Evolutionary conservation across 2,329 filamentous ascomycete species (phyloP).

Genomic region (Raffaelea albimanens): DNA sequence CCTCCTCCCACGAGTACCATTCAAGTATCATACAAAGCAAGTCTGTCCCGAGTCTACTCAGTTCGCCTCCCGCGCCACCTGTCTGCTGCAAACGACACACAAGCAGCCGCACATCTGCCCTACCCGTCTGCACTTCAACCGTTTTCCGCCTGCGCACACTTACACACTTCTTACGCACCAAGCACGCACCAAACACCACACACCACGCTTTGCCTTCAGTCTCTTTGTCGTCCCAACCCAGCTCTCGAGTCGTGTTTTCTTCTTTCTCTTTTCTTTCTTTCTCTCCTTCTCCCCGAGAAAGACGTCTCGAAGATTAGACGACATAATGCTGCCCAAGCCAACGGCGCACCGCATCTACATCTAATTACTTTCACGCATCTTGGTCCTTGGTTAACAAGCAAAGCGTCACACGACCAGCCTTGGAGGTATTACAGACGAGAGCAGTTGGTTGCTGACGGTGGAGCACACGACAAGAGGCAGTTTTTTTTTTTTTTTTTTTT

Average conservation of each 20-base stretch:
- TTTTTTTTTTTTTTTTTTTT: neutral
- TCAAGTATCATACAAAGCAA: too few relatives aligned
- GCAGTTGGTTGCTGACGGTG: neutral
- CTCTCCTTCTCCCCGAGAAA: neutral
- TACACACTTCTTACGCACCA: too few relatives aligned
- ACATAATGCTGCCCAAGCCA: conserved; percentile 34
- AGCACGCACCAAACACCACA: too few relatives aligned
- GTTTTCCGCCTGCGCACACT: too few relatives aligned
- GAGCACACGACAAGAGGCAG: neutral
- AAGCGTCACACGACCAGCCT: conserved; percentile 5
- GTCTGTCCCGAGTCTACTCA: too few relatives aligned
- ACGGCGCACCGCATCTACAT: conserved; percentile 15
- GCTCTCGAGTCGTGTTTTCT: neutral
- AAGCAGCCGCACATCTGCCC: too few relatives aligned
- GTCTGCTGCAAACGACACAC: too few relatives aligned
- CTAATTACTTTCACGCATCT: conserved; percentile 11
- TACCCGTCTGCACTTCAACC: too few relatives aligned
- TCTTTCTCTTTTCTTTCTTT: neutral
- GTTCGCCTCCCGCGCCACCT: too few relatives aligned
- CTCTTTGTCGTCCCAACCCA: neutral
- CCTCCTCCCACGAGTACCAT: neutral
- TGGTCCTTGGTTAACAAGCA: conserved; percentile 5
- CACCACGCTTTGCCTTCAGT: neutral
- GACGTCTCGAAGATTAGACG: conserved; percentile 31
- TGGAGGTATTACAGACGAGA: conserved; percentile 5